Evolutionary conservation across 192 early-diverging fungal species (phyloP), one percentile per base, ranked within the genome.

Genomic region (Backusella australiensis): DNA sequence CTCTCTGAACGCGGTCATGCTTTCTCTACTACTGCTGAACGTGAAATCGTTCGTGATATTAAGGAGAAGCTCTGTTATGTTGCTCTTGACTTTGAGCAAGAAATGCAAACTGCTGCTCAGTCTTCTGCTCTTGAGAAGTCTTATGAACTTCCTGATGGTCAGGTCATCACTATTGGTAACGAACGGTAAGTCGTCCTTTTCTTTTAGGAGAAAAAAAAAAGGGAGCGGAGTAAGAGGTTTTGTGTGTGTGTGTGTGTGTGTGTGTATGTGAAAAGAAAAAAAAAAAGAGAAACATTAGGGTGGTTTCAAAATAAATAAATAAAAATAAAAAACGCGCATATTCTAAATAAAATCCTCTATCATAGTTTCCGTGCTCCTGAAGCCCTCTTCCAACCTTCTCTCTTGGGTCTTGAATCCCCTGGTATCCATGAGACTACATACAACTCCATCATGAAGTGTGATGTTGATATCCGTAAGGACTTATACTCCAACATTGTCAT

Each of bases 31-130:
- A 92, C 96, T 35, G 94, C 96, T 80, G 97, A 97, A 89, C 92
- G 93, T 86, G 97, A 97, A 93, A 96, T 97, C 79, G 96, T 97
- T 79, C 95, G 96, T 86, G 96, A 98, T 84, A 98, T 99, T 88
- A 99, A 99, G 93, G 97, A 98, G 88, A 98, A 97, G 93, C 91
- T 97, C 78, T 95, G 96, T 89, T 98, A 98, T 84, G 96, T 97
- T 80, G 96, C 96, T 76, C 89, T 97, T 52, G 96, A 99, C 91
- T 97, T 94, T 87, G 96, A 97, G 79, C 93, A 96, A 89, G 97
- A 98, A 86, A 93, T 97, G 92, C 89, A 96, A 84, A 98, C 96
- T 77, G 95, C 95, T 66, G 90, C 90, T 78, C 91, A 90, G 72
- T 97, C 95, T 34, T 95, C 95, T 67, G 89, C 94, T 75, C 89